Percentiles rank a stretch among this genome's conserved stretches.
Evolutionary conservation across 495 filamentous ascomycete genomes (phyloP).

Genomic region (Parachaetomium inaequale): DNA sequence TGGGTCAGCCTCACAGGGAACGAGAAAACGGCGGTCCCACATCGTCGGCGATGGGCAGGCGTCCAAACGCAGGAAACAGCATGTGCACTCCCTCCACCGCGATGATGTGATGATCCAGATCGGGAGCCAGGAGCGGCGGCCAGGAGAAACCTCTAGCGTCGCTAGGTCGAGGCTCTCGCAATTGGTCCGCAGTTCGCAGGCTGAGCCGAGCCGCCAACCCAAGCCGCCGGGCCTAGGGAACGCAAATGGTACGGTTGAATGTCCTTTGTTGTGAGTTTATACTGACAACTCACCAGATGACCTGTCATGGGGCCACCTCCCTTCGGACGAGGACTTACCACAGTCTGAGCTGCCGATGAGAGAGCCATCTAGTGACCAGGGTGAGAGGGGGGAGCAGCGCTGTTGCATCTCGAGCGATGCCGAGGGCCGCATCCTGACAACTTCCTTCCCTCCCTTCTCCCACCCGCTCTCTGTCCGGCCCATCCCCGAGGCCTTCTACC

Average conservation of each 20-base stretch:
- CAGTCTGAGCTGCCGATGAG: constrained; percentile 5
- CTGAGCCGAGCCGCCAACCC: not conserved
- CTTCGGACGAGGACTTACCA: not conserved
- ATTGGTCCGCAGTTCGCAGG: not conserved
- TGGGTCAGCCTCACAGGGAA: not conserved
- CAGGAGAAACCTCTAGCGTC: constrained; percentile 22
- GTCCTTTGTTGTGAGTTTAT: not conserved
- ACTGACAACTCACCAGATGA: not conserved
- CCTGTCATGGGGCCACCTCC: not conserved
- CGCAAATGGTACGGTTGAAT: not conserved
- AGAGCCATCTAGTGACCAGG: not conserved
- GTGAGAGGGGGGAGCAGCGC: not conserved
- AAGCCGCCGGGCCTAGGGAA: not conserved
- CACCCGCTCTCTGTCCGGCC: constrained; percentile 22
- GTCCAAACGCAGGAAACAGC: constrained; percentile 1
- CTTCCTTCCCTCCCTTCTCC: constrained; percentile 12
- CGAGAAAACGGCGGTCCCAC: constrained; percentile 10
- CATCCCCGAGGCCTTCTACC: constrained; percentile 7
- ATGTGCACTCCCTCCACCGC: constrained; percentile 1
- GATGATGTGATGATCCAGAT: constrained; percentile 35
- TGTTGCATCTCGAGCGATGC: constrained; percentile 18
- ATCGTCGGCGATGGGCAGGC: constrained; percentile 1
- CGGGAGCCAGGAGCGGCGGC: constrained; percentile 37
- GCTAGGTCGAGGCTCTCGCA: not conserved
- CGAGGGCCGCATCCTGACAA: constrained; percentile 12